Percentiles rank a stretch among this genome's conserved stretches.
Evolutionary conservation across 805 yeast genomes (phyloP).

Genomic region (Jamesozyma lodderae): DNA sequence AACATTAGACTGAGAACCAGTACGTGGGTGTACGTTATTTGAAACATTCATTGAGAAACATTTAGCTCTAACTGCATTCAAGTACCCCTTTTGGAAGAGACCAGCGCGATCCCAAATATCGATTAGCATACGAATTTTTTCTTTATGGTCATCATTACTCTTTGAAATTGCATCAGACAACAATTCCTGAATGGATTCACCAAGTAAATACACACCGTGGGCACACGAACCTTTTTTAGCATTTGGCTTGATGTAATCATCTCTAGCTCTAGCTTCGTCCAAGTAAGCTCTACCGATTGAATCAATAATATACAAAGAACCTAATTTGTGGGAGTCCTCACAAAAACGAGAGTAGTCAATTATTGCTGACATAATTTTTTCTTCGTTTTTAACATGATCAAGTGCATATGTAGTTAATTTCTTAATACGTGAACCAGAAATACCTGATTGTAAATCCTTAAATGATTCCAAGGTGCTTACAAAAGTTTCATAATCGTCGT

Average conservation of each 20-base stretch:
- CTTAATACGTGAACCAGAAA: slow-evolving; percentile 91
- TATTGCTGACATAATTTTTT: slow-evolving; percentile 20
- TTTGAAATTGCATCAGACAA: slow-evolving; percentile 54
- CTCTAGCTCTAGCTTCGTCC: slow-evolving; percentile 58
- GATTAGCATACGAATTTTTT: slow-evolving; percentile 72
- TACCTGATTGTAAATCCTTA: slow-evolving; percentile 66
- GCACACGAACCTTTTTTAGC: slow-evolving; percentile 67
- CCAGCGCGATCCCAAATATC: slow-evolving; percentile 88
- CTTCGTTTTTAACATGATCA: slow-evolving; percentile 43
- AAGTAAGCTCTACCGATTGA: slow-evolving; percentile 80
- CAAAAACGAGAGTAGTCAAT: slow-evolving; percentile 52
- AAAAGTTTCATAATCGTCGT: slow-evolving; percentile 28
- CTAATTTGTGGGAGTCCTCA: slow-evolving; percentile 77
- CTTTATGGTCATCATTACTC: slow-evolving; percentile 48
- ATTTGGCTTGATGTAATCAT: slow-evolving; percentile 37
- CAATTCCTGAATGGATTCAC: slow-evolving; percentile 53
- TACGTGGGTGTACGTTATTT: slow-evolving; percentile 32
- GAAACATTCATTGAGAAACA: slow-evolving; percentile 35
- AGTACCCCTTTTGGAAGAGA: slow-evolving; percentile 54
- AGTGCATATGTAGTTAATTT: slow-evolving; percentile 72
- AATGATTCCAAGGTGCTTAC: slow-evolving; percentile 36
- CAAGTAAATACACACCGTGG: slow-evolving; percentile 59
- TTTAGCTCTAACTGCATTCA: slow-evolving; percentile 48
- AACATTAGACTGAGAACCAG: slow-evolving; percentile 17
- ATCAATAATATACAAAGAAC: slow-evolving; percentile 84